Evolutionary conservation across 2,329 filamentous ascomycete species (phyloP), one percentile per base, ranked within the genome.

Genomic region (Coccinonectria pachysandricola): DNA sequence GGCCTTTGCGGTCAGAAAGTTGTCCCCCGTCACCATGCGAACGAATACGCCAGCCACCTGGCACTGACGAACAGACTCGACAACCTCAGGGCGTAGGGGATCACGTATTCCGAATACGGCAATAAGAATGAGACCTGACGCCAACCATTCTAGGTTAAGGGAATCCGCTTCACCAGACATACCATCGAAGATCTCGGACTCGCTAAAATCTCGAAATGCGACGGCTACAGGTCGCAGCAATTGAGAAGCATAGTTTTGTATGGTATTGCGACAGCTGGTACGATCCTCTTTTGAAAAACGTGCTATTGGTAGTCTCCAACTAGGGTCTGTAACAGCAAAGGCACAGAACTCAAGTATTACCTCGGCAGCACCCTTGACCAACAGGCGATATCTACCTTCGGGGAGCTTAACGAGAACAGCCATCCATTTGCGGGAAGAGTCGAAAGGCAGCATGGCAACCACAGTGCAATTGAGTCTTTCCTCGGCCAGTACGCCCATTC

Each of bases 181-280:
- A 14, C 82, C 80, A 7, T 71, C 78, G 27, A 78, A 67, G 12
- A 64, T 66, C 14, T 82, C 80, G 68, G 76, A 81, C 31, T 60
- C 62, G 15, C 75, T 66, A 32, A 81, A 85, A 37, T 91, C 83
- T 23, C 71, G 68, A 52, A 82, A 86, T 4, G 81, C 65, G 36
- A 87, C 64, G 11, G 72, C 80, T 28, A 88, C 85, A 1, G 80
- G 85, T 24, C 82, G 74, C 8, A 88, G 66, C 30, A 79, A 80
- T 7, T 73, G 68, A 6, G 67, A 68, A 2, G 80, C 79, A 43
- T 83, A 84, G 8, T 47, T 45, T 7, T 51, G 40, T 7, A 59
- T 59, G 1, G 50, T 53, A 10, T 39, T 42, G n/a, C 48, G 40
- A 11, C 58, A 43, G 20, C 45, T 47, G 12, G 38, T 36, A 4